These are phyloP conservation scores for Kuraishia cidri DNA, from an alignment of 805 yeast genomes.

Conservation along the genomic window DNA sequence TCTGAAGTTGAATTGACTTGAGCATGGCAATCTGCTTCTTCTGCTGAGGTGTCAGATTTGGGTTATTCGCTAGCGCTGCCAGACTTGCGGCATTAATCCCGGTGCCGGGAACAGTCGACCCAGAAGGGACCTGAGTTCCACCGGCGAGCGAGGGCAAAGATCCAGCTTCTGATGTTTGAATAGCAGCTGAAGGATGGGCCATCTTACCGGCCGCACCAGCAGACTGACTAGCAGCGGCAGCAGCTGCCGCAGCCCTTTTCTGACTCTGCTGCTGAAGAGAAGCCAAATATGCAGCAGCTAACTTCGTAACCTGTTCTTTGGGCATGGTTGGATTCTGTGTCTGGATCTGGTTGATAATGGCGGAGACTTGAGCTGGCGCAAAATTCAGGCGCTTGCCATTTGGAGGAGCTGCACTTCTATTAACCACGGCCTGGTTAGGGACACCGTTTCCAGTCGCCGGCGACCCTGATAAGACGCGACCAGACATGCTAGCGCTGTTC, in stretches of 20 bases:
- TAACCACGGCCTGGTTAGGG: not conserved
- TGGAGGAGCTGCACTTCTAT: constrained; percentile 1
- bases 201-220: constrained; percentile 15
- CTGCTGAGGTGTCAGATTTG: constrained; percentile 33
- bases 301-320: constrained; percentile 55
- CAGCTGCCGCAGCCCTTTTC: constrained; percentile 15
- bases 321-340: constrained; percentile 54
- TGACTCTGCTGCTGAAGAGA: constrained; percentile 44
- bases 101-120: not conserved
- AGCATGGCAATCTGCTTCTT: constrained; percentile 32
- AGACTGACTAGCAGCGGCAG: constrained; percentile 12
- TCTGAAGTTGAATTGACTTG: constrained; percentile 23
- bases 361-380: constrained; percentile 57
- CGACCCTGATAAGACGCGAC: not conserved
- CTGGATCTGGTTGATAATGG: constrained; percentile 55
- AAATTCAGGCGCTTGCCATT: constrained; percentile 18
- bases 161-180: not conserved
- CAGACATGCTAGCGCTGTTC: not conserved
- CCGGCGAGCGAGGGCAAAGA: not conserved
- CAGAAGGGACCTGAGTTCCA: not conserved
- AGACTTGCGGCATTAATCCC: constrained; percentile 16
- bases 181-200: constrained; percentile 9
- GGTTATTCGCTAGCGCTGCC: constrained; percentile 19
- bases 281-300: constrained; percentile 58
- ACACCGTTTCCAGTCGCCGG: not conserved